Evolutionary conservation across 768 basidiomycete species (phyloP).

Genomic region (Phlebiopsis gigantea): DNA sequence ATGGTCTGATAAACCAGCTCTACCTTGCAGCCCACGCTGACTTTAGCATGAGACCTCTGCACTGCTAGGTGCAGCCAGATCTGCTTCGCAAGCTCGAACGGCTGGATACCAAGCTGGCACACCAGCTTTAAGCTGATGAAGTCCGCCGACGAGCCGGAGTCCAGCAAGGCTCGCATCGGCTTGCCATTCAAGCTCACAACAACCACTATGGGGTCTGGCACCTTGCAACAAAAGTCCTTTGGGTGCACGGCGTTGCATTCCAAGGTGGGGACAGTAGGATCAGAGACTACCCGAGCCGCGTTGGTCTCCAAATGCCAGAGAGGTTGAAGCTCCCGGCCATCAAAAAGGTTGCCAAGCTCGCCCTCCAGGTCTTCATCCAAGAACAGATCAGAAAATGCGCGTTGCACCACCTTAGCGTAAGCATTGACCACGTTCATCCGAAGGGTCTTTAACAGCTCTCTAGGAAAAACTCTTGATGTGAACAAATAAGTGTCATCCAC

Average conservation of each 20-base stretch:
- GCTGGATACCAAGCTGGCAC: constrained; percentile 30
- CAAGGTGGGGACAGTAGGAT: background rate
- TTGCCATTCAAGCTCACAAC: constrained; percentile 29
- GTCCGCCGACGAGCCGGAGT: constrained; percentile 35
- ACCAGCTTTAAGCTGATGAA: constrained; percentile 34
- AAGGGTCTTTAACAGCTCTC: background rate
- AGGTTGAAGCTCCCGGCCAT: background rate
- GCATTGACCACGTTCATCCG: background rate
- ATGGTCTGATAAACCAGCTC: constrained; percentile 15
- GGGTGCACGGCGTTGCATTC: constrained; percentile 14
- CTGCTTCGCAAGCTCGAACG: constrained; percentile 24
- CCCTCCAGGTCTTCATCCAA: background rate
- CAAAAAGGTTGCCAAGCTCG: background rate
- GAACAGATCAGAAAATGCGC: too few species aligned
- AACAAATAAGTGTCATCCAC: constrained; percentile 1
- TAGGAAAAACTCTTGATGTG: constrained; percentile 2
- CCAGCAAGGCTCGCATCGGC: constrained; percentile 29
- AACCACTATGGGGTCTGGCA: constrained; percentile 30
- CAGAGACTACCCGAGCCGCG: too few species aligned
- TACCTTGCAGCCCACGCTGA: constrained; percentile 2
- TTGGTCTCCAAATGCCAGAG: too few species aligned
- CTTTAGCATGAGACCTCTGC: constrained; percentile 12
- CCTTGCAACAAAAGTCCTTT: constrained; percentile 10
- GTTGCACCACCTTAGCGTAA: background rate
- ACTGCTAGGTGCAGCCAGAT: constrained; percentile 23